Conservation (phyloP, 2,329 filamentous ascomycete species). For the Thielaviopsis populi region DNA sequence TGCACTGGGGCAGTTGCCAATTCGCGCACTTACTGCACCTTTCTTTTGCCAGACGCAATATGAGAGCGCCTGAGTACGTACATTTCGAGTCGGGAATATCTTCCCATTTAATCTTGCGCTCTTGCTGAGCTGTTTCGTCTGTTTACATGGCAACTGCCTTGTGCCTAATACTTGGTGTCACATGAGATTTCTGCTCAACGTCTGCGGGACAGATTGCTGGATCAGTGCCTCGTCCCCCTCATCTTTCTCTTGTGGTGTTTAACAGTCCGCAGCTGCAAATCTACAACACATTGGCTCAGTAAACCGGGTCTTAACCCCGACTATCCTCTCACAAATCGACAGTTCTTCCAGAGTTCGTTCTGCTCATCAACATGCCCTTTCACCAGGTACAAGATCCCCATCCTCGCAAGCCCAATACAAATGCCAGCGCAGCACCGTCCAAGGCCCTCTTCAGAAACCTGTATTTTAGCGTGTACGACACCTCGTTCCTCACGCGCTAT, state of each 20-base stretch:
- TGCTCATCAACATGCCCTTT: background rate
- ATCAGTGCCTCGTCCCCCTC: background rate
- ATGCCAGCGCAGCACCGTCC: background rate
- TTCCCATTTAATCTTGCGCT: background rate
- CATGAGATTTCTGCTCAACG: background rate
- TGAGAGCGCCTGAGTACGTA: background rate
- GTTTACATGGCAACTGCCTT: background rate
- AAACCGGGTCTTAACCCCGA: background rate
- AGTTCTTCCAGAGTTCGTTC: background rate
- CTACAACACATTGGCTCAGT: background rate
- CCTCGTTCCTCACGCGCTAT: conserved; percentile 20
- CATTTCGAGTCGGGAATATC: background rate
- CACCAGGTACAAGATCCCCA: background rate
- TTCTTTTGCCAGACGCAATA: background rate
- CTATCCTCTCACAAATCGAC: background rate
- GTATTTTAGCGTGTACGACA: conserved; percentile 12
- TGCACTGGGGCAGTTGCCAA: background rate
- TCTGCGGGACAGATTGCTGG: no score
- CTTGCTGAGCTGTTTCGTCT: background rate
- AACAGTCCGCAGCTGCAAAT: background rate
- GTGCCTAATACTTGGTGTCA: background rate
- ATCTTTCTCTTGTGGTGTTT: background rate
- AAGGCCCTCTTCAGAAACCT: background rate
- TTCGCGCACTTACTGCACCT: background rate
- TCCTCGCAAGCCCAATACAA: background rate